A percentile compares a stretch with the other conserved stretches of the same genome.
phyloP scores from a whole-genome alignment of 1,284 basidiomycete genomes.

The Dichomitus squalens region DNA sequence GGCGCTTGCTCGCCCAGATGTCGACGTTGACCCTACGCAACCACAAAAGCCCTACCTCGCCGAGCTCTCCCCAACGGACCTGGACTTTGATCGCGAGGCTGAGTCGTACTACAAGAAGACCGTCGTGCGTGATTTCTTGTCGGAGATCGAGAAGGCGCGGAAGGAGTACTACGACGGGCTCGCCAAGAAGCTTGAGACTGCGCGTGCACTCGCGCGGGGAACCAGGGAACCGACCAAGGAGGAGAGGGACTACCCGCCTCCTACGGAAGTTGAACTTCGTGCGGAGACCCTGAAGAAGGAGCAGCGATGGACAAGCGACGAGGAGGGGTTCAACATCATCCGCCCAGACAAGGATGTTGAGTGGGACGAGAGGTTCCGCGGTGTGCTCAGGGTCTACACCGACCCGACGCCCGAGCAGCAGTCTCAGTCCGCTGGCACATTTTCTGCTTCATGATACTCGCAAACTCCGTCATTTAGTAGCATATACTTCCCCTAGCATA shows the following conservation, averaged over 20 bases:
- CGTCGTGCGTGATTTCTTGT: constrained; percentile 55
- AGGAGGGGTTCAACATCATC: constrained; percentile 79
- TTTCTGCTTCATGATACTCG: constrained; percentile 4
- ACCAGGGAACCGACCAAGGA: constrained; percentile 85
- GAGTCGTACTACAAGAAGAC: constrained; percentile 76
- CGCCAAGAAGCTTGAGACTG: constrained; percentile 67
- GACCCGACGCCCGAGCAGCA: constrained; percentile 37
- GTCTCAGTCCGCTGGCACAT: background rate
- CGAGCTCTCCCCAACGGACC: constrained; percentile 48
- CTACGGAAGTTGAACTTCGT: constrained; percentile 85
- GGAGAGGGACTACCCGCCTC: constrained; percentile 80
- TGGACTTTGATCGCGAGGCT: constrained; percentile 72
- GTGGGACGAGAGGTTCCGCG: constrained; percentile 80
- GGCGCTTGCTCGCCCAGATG: constrained; percentile 7
- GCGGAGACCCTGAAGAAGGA: constrained; percentile 88
- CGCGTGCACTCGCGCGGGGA: constrained; percentile 77
- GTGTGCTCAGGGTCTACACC: constrained; percentile 67
- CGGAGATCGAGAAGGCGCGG: constrained; percentile 70
- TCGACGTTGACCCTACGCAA: constrained; percentile 6
- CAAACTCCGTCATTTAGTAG: background rate
- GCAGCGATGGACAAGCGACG: constrained; percentile 77
- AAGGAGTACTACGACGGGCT: constrained; percentile 81
- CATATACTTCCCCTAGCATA: constrained; percentile 15
- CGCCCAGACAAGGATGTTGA: constrained; percentile 60
- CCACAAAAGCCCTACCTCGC: constrained; percentile 29